Conservation (phyloP, 2,329 filamentous ascomycete species). For the Verticillium isaacii region DNA sequence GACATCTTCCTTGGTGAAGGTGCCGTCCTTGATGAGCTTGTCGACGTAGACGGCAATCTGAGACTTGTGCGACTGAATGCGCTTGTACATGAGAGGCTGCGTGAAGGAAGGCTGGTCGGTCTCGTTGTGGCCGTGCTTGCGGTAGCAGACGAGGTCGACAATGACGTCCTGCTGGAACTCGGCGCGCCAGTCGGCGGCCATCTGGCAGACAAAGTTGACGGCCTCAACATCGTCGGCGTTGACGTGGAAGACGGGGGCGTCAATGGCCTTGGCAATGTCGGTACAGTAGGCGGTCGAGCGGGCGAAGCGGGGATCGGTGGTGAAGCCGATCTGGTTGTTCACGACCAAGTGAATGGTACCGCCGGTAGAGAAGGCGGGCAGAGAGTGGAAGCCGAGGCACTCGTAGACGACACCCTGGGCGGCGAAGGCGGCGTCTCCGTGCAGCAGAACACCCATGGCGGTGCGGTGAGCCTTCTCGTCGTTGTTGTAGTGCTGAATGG, state of each 20-base stretch:
- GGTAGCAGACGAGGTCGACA: conserved; percentile 97
- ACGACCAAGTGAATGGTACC: conserved; percentile 96
- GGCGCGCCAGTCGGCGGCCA: conserved; percentile 95
- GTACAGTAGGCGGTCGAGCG: conserved; percentile 98
- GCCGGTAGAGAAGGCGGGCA: conserved; percentile 94
- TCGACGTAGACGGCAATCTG: conserved; percentile 90
- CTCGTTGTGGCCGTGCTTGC: conserved; percentile 98
- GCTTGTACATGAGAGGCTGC: conserved; percentile 99
- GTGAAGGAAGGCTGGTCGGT: conserved; percentile 99
- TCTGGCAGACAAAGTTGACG: conserved; percentile 95
- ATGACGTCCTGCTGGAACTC: conserved; percentile 99
- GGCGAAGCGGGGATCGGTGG: conserved; percentile 93
- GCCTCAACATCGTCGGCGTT: conserved; percentile 98
- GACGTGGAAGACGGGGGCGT: conserved; percentile 97
- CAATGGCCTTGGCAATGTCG: conserved; percentile 97
- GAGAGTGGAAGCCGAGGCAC: conserved; percentile 93
- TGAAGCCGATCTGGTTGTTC: conserved; percentile 99
- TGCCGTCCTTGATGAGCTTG: conserved; percentile 85
- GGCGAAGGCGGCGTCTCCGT: conserved; percentile 96
- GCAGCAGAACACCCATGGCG: conserved; percentile 92
- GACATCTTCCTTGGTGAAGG: conserved; percentile 94
- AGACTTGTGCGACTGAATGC: conserved; percentile 76
- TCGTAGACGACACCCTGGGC: conserved; percentile 98
- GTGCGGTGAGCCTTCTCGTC: conserved; percentile 85
- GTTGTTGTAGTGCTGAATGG: conserved; percentile 98